Base-by-base conservation (phyloP, 2,329 filamentous ascomycete species). In the Penicillium palitans region DNA sequence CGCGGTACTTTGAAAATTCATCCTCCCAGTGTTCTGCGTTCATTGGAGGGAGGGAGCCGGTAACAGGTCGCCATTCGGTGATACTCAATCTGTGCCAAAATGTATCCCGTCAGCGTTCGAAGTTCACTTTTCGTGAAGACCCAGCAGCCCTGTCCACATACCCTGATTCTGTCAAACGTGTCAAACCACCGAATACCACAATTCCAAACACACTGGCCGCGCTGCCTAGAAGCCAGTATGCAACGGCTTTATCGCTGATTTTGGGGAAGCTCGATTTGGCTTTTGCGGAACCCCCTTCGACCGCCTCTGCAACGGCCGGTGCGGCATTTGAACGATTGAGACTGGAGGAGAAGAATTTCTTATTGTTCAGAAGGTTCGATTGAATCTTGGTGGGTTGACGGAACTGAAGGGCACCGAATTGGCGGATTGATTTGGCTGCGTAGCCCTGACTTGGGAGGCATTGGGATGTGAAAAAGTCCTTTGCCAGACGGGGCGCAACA, bases 61-160 rank as follows among this genome's bases (percentile, higher is more conserved):
- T 98, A 44, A 99, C 93, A 50, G 95, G 95, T 66, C 88, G 89
- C 95, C 95, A 99, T 90, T 99, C 95, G 63, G 95, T 99, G 69
- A 99, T 99, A 74, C 93, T 97, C 65, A 99, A 83, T 46, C 93
- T 96, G 65, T 62, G 33, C 40, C 57, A 54, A 19, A 44, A 21
- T 29, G 45, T 41, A 49, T 47, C 27, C 55, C 44, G 57, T 68
- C 54, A 65, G 59, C 51, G 42, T 60, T 44, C 53, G 39, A 31
- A 41, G 25, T 31, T 41, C 40, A 17, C 7, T 47, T 40, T 35
- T 24, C 3, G n/a, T 50, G 19, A 35, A 31, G 0, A 24, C 2
- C 7, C 27, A 49, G 6, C 39, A 37, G 4, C 4, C 29, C 13
- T 25, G 4, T 1, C 25, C 13, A 64, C 57, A 21, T 49, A 96